Evolutionary conservation across 2,329 filamentous ascomycete species (phyloP).

Genomic region (Arthrocladium fulminans): DNA sequence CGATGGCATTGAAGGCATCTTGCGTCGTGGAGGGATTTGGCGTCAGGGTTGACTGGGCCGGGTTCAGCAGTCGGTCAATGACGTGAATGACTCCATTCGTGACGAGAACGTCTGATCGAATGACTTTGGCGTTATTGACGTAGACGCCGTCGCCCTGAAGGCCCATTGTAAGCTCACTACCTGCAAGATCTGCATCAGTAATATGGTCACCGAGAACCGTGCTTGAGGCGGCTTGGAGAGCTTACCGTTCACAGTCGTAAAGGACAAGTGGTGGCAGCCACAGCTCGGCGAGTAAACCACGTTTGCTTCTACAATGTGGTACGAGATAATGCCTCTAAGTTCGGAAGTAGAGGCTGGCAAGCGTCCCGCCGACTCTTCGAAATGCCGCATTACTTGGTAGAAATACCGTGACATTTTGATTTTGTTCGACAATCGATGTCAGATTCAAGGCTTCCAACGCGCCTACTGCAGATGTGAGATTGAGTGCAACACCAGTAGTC

Average conservation of each 20-base stretch:
- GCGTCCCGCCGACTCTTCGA: constrained; percentile 45
- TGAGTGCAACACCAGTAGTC: constrained; percentile 33
- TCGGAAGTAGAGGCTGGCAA: constrained; percentile 41
- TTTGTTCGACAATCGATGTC: constrained; percentile 10
- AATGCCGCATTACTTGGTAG: constrained; percentile 56
- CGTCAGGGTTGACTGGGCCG: constrained; percentile 39
- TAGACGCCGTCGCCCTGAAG: constrained; percentile 37
- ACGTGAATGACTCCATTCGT: constrained; percentile 51
- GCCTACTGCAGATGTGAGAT: constrained; percentile 40
- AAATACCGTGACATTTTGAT: constrained; percentile 53
- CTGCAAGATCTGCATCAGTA: too few species aligned
- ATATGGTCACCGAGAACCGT: too few species aligned
- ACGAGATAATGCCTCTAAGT: constrained; percentile 48
- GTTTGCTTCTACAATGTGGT: constrained; percentile 62
- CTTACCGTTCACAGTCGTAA: too few species aligned
- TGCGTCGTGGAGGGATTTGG: constrained; percentile 36
- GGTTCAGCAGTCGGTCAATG: constrained; percentile 54
- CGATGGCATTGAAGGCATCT: constrained; percentile 43
- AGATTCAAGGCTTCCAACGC: constrained; percentile 37
- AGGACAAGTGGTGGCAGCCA: too few species aligned
- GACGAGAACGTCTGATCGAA: constrained; percentile 42
- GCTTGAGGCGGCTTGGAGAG: too few species aligned
- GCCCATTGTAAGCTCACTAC: constrained; percentile 42
- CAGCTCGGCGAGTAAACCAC: too few species aligned
- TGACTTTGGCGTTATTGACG: constrained; percentile 46